Percentiles rank a stretch among this genome's conserved stretches.
phyloP scores from a whole-genome alignment of 345 rosid genomes.

The Heritiera fomes region DNA sequence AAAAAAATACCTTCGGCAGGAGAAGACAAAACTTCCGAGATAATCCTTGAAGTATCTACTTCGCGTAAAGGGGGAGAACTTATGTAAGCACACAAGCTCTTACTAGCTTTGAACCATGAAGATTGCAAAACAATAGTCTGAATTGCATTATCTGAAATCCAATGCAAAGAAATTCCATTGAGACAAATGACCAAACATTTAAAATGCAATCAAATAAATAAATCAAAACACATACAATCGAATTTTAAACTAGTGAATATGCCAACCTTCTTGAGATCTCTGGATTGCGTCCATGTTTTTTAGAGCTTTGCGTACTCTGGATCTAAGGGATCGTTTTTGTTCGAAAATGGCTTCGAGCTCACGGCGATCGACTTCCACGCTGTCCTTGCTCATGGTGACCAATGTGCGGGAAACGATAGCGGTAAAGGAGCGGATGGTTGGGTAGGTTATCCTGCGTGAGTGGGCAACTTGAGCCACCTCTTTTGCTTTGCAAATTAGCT shows the following conservation, averaged over 20 bases:
- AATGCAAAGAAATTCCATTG: conserved; percentile 9
- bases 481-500: conserved; percentile 1
- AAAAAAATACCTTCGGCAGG: conserved; percentile 36
- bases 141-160: conserved; percentile 59
- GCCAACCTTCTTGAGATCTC: conserved; percentile 66
- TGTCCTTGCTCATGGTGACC: conserved; percentile 23
- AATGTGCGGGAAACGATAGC: neutral
- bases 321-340: conserved; percentile 64
- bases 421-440: neutral
- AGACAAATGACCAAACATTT: neutral
- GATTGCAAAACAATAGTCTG: conserved; percentile 69
- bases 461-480: conserved; percentile 5
- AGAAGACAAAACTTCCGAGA: conserved; percentile 50
- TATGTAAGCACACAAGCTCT: conserved; percentile 79
- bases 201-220: neutral
- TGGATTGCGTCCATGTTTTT: conserved; percentile 71
- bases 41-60: conserved; percentile 67
- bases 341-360: conserved; percentile 54
- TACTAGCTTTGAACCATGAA: conserved; percentile 75
- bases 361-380: conserved; percentile 11
- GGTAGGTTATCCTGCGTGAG: neutral
- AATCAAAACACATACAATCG: neutral
- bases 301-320: conserved; percentile 68
- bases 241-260: neutral
- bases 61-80: conserved; percentile 78